Evolutionary conservation across 208 protist genomes (phyloP).

Genomic region (Crithidia thermophila): DNA sequence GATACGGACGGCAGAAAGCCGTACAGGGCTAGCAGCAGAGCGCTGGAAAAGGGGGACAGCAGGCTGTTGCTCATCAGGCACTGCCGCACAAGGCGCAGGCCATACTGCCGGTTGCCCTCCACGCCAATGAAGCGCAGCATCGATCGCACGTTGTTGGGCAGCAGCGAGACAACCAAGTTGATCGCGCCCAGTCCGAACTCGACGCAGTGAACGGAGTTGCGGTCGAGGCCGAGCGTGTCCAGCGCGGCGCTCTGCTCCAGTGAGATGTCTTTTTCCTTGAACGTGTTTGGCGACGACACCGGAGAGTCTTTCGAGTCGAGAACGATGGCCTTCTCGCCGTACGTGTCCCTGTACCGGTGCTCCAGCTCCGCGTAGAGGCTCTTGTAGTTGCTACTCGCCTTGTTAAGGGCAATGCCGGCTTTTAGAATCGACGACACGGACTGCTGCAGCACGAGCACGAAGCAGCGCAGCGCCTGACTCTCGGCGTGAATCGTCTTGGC

Average conservation of each 20-base stretch:
- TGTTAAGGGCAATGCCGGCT: conserved; percentile 54
- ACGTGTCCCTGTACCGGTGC: conserved; percentile 32
- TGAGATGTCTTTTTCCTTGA: conserved; percentile 7
- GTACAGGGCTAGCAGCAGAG: conserved; percentile 48
- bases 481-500: conserved; percentile 54
- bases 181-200: conserved; percentile 51
- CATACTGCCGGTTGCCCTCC: conserved; percentile 45
- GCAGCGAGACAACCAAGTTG: conserved; percentile 49
- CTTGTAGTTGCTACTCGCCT: conserved; percentile 40
- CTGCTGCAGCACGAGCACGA: conserved; percentile 50
- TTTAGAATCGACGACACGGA: conserved; percentile 45
- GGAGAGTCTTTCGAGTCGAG: background rate
- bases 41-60: conserved; percentile 57
- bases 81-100: conserved; percentile 36
- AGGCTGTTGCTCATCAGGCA: conserved; percentile 64
- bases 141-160: conserved; percentile 34
- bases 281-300: conserved; percentile 1
- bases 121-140: conserved; percentile 61
- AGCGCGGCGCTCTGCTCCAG: conserved; percentile 26
- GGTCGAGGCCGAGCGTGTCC: conserved; percentile 48
- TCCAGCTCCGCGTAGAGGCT: conserved; percentile 38
- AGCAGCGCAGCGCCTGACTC: conserved; percentile 48
- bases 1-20: conserved; percentile 44
- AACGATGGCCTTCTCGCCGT: background rate
- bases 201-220: conserved; percentile 61